Evolutionary conservation across 345 rosid genomes (phyloP), one percentile per base, ranked within the genome.

Genomic region (Salix udensis): DNA sequence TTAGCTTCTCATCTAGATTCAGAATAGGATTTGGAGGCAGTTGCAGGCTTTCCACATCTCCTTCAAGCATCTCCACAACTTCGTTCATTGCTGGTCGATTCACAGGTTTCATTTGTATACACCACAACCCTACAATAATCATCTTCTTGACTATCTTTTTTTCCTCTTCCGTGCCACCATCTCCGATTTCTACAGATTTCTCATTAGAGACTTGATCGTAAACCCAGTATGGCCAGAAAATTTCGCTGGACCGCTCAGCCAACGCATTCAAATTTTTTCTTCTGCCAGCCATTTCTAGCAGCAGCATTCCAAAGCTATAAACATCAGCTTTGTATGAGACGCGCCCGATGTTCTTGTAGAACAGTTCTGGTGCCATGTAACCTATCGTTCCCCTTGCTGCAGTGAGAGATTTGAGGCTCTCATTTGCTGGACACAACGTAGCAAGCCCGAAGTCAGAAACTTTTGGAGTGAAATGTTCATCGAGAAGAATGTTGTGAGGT

Each of bases 111-210:
- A 52, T 67, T 52, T 68, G 72, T 52, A 75, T 28, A 12, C 76
- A 74, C 76, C 76, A 62, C 21, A 74, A 40, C 0, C 76, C 76
- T 16, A 16, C 55, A 2, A 67, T 34, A 7, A 67, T 11, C 70
- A 67, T 67, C 70, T 67, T 67, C 70, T 37, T 9, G 2, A 37
- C 68, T 1, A 67, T 34, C 26, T 21, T 67, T 7, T 10, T 4
- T 67, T 67, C 70, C 1, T 67, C 24, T 23, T 37, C 70, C 0
- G 46, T 67, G n/a, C 48, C 50, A 21, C 39, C 48, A 1, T 37
- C 70, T 15, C 70, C 24, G 10, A 34, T 18, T 21, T 67, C 46
- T 67, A 36, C 12, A n/a, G 12, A 15, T 8, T 37, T 65, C 16
- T 13, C 68, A 26, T 40, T 37, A 2, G 70, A 67, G 23, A 53